Base-by-base conservation (phyloP, 495 filamentous ascomycete genomes). In the Chaetomium cochliodes region DNA sequence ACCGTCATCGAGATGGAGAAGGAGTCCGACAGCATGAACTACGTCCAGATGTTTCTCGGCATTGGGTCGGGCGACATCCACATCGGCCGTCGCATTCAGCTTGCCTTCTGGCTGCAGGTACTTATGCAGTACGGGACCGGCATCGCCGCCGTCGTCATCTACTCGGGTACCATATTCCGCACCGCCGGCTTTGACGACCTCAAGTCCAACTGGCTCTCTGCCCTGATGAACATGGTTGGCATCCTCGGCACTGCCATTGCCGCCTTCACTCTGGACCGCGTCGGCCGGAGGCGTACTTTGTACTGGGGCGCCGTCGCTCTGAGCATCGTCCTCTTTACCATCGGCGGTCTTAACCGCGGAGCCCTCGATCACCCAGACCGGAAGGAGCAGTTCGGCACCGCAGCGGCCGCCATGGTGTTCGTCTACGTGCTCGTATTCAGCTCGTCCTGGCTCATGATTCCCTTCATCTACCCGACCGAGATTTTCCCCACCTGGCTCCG, bases 391-490 rank as follows among this genome's bases (percentile, higher is more conserved):
- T 57, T 22, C 30, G n/a, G 33, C n/a, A 15, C 54, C 9, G 54
- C 54, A 15, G 54, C 30, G 16, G 30, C 30, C n/a, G 16, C 30
- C 33, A 22, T 57, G 18, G 30, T 57, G 18, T 57, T 57, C 12
- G n/a, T 57, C 20, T 57, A 22, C 54, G 20, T 15, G 8, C 11
- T 23, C 54, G 9, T 57, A 33, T 57, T 57, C 54, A 23, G 30
- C 54, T n/a, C 30, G 18, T 13, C 30, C 8, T 57, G 54, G 54
- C 54, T 57, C 0, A 41, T 15, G 7, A 23, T 57, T 2, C 30
- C 54, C 33, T 57, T n/a, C 11, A n/a, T 57, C 30, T 57, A 57
- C 54, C 54, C 54, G 22, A 23, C 54, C 33, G 54, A 57, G 33
- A 57, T 57, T 15, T 41, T 57, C n/a, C 54, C 54, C 18, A n/a